These are phyloP conservation scores for Monilinia vaccinii-corymbosi DNA, from an alignment of 2,329 filamentous ascomycete genomes.

Conservation along the genomic window DNA sequence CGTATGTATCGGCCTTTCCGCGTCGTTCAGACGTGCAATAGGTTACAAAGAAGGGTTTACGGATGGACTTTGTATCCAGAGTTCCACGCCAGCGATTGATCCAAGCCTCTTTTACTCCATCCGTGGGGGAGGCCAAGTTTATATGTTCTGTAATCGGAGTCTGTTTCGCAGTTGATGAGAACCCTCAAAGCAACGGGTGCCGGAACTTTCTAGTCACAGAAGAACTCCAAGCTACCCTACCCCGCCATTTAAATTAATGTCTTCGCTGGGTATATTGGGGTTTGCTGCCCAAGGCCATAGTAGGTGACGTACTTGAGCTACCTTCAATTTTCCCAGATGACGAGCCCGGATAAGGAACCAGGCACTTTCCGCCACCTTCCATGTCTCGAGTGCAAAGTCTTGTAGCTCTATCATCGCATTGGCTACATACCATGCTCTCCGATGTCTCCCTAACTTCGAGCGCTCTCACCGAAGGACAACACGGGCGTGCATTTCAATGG, in stretches of 20 bases:
- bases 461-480: not conserved
- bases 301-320: not conserved
- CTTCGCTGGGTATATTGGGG: not conserved
- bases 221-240: not conserved
- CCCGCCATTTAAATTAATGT: not conserved
- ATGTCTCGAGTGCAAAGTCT: not conserved
- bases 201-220: not conserved
- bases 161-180: not conserved
- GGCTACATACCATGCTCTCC: not conserved
- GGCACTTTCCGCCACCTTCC: not conserved
- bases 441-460: not conserved
- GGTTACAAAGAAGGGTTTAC: conserved; percentile 4
- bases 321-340: not conserved
- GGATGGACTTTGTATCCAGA: not conserved
- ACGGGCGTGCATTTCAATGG: not conserved
- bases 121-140: not conserved
- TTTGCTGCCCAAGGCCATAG: not conserved
- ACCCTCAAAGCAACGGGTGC: not conserved
- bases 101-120: not conserved
- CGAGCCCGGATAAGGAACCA: not conserved
- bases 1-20: conserved; percentile 8
- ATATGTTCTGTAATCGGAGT: not conserved
- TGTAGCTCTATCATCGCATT: not conserved
- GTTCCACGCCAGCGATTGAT: not conserved
- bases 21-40: not conserved